phyloP scores from a whole-genome alignment of 257 asterid genomes.

The Solanum chiquidenum region DNA sequence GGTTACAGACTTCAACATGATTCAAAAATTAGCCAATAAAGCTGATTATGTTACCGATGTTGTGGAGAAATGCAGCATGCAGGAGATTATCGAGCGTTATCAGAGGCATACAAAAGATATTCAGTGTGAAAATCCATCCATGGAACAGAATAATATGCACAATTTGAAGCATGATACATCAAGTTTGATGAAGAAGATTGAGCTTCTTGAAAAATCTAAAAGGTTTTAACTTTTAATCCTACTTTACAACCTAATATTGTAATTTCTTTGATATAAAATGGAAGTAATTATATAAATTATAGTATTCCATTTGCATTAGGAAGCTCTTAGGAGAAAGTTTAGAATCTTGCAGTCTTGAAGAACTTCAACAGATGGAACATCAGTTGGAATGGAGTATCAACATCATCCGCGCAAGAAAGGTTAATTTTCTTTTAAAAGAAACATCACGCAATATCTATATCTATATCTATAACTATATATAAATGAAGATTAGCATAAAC shows the following conservation, averaged over 20 bases:
- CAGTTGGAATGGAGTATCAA: constrained; percentile 66
- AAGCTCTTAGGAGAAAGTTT: constrained; percentile 75
- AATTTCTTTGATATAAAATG: not conserved
- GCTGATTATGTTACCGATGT: not conserved
- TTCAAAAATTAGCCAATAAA: not conserved
- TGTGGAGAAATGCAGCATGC: constrained; percentile 42
- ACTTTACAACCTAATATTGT: not conserved
- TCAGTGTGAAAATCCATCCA: constrained; percentile 32
- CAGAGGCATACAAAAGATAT: constrained; percentile 41
- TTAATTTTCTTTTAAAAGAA: not conserved
- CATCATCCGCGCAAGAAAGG: constrained; percentile 72
- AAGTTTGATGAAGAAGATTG: constrained; percentile 61
- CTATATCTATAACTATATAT: not conserved
- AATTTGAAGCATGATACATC: constrained; percentile 61
- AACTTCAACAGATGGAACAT: constrained; percentile 61
- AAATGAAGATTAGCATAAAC: not conserved
- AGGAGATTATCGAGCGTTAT: constrained; percentile 58
- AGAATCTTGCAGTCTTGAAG: constrained; percentile 52
- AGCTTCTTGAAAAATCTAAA: constrained; percentile 67
- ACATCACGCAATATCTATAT: not conserved
- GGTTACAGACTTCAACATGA: not conserved
- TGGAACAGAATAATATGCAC: constrained; percentile 38
- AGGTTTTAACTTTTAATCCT: constrained; percentile 14
- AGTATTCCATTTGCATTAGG: constrained; percentile 26
- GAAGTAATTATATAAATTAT: not conserved